Base-by-base conservation (phyloP, 1,139 yeast genomes). In the Yamadazyma sp. region DNA sequence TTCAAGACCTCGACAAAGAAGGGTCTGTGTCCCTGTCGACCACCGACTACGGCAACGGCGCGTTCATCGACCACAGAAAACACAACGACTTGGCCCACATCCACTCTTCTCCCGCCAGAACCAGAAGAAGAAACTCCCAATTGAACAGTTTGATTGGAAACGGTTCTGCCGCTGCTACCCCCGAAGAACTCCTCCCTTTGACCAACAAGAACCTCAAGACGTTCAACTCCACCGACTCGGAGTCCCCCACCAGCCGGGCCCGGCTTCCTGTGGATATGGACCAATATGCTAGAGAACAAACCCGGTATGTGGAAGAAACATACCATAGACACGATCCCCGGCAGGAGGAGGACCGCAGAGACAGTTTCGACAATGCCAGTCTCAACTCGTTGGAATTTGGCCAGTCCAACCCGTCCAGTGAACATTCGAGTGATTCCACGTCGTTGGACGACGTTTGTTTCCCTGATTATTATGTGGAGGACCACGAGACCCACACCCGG, bases 391-490 rank as follows among this genome's bases (percentile, higher is more conserved):
- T 69, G 50, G 66, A 74, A 54, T 65, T 71, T 50, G 76, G 76
- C 3, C 72, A 68, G 29, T 83, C 90, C 8, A 83, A 84, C 49
- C 94, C 94, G 2, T 73, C 84, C 1, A 78, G 86, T 12, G 78
- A 89, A 41, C 74, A 90, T 45, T 73, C 85, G 12, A 78, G 89
- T 21, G 82, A 80, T 41, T 81, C 92, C 6, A 67, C 76, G 1
- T 85, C 96, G 0, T 64, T 90, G 42, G 90, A 85, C 55, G 97
- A 92, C 60, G 98, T 92, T 18, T 87, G 95, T 55, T 77, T 86
- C 56, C 94, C 94, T 1, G 73, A 69, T 38, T 70, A 69, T 48
- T 66, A 67, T 44, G 70, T 62, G 31, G 57, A 54, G 30, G 59
- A 54, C 27, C 53, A 54, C 20, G 48, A 47, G 23, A 41, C 43